Evolutionary conservation across 305 asterid species (phyloP), one percentile per base, ranked within the genome.

Genomic region (Solanum hybrid): DNA sequence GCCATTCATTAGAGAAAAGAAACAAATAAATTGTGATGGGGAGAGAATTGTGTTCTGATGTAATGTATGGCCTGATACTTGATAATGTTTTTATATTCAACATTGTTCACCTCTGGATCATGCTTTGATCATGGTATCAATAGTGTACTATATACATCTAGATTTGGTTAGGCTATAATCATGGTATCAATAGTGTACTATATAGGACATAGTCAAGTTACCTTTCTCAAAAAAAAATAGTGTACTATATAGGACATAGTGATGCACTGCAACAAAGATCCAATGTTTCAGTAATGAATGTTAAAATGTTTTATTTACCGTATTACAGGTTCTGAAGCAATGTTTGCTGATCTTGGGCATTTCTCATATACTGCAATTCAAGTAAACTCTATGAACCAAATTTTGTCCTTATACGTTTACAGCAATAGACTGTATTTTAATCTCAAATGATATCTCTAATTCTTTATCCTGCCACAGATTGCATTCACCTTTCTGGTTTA

Each of bases 331-430:
- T 96, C 99, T 3, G 99, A 97, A 92, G 99, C 99, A 88, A 97
- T 97, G 99, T 97, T 97, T 93, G 99, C 99, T 16, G 99, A 97
- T 92, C 99, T 97, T 38, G 99, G 99, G 88, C 99, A 97, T 90
- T 97, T 97, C 91, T 96, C 99, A 27, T 91, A 96, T 86, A 90
- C 95, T 88, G 99, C 99, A 88, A 97, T 97, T 93, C 99, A 96
- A 96, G 99, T 97, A 87, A 87, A 86, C 79, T 87, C 64, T 31
- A 51, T 22, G 42, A 69, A 86, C 77, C 31, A 35, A 85, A 42
- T 9, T n/a, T 75, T 64, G 29, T 84, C 22, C 79, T 73, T 36
- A 8, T 38, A 72, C 82, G 22, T 75, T 87, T 85, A 7, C 10
- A 56, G 75, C 29, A 24, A 82, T 75, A 80, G 85, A 86, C 86